These are phyloP conservation scores for Trifolium fragiferum DNA, from an alignment of 306 rosid genomes.

Conservation along the genomic window DNA sequence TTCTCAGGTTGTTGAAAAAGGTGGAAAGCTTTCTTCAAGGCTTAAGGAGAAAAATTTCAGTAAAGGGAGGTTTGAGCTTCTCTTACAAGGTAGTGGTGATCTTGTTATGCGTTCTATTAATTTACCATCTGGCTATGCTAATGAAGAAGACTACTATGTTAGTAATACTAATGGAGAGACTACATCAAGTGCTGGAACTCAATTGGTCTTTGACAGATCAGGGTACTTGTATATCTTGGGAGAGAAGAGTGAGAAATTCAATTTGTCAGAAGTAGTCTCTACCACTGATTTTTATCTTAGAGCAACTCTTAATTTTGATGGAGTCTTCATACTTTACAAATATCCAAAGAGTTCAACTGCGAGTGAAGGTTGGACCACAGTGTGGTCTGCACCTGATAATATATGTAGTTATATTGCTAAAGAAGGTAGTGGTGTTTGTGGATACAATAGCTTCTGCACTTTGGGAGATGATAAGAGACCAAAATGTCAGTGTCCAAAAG, in stretches of 20 bases:
- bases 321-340: constrained; percentile 43
- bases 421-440: constrained; percentile 40
- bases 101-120: constrained; percentile 46
- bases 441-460: constrained; percentile 45
- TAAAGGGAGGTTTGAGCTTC: constrained; percentile 49
- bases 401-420: neutral
- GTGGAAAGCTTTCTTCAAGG: constrained; percentile 47
- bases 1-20: constrained; percentile 41
- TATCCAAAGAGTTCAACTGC: constrained; percentile 37
- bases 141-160: constrained; percentile 42
- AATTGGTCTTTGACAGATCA: constrained; percentile 40
- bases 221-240: constrained; percentile 46
- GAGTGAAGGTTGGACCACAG: constrained; percentile 27
- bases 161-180: constrained; percentile 1
- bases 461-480: constrained; percentile 39
- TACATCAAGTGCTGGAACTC: constrained; percentile 41
- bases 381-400: constrained; percentile 43
- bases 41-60: constrained; percentile 41
- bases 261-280: neutral
- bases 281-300: constrained; percentile 38
- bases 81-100: constrained; percentile 47
- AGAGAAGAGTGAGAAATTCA: constrained; percentile 4
- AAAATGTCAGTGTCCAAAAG: constrained; percentile 45
- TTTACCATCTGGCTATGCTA: constrained; percentile 36
- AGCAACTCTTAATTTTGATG: constrained; percentile 57